Percentiles rank a stretch among this genome's conserved stretches.
Conservation (phyloP, 371 early-diverging fungal species). For the Saksenaea oblongispora region DNA sequence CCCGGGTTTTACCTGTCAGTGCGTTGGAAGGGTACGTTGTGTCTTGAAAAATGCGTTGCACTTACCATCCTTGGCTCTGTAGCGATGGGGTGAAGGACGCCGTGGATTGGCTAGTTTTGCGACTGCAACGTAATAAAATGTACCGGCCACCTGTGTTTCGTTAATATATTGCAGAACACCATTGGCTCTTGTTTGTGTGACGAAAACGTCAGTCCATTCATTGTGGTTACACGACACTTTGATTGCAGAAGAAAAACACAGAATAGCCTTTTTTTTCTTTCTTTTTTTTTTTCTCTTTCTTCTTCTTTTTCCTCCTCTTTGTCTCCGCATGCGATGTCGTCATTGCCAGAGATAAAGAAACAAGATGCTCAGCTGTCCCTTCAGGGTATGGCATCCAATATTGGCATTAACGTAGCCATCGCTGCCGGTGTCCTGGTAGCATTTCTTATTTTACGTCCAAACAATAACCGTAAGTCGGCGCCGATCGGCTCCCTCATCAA, state of each 20-base stretch:
- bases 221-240: neutral
- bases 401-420: conserved; percentile 47
- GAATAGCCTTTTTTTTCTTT: neutral
- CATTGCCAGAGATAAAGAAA: neutral
- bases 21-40: conserved; percentile 78
- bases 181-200: conserved; percentile 2
- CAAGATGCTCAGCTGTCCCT: conserved; percentile 19
- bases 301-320: neutral
- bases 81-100: conserved; percentile 86
- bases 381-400: conserved; percentile 45
- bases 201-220: conserved; percentile 2
- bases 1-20: conserved; percentile 69
- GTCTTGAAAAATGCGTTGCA: no score
- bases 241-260: neutral
- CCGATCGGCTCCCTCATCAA: conserved; percentile 1
- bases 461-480: conserved; percentile 46
- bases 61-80: conserved; percentile 2
- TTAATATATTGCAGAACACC: conserved; percentile 17
- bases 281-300: neutral
- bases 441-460: conserved; percentile 51
- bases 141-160: conserved; percentile 77
- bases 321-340: neutral
- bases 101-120: conserved; percentile 80
- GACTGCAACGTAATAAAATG: conserved; percentile 79
- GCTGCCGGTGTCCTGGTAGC: conserved; percentile 46